phyloP scores from a whole-genome alignment of 2,329 filamentous ascomycete species.

The Colletotrichum sp. region DNA sequence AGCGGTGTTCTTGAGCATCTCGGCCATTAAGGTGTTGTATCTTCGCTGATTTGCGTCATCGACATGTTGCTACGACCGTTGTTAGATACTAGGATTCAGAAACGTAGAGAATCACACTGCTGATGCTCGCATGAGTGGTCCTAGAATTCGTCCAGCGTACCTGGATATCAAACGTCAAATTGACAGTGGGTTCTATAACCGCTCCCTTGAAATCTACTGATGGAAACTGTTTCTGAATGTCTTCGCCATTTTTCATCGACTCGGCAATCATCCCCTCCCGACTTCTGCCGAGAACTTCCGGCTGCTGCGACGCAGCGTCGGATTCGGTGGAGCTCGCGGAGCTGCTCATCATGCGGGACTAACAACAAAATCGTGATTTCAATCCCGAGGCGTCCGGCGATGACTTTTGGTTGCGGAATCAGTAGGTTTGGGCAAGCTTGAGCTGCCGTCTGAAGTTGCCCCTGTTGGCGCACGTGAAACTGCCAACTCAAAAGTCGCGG shows the following conservation, averaged over 20 bases:
- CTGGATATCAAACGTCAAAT: constrained; percentile 13
- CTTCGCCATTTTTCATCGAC: background rate
- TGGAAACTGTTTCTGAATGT: background rate
- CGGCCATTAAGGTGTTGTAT: constrained; percentile 13
- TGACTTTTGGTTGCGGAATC: background rate
- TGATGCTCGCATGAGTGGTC: background rate
- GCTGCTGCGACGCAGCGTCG: background rate
- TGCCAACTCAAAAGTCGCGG: background rate
- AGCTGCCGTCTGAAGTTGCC: background rate
- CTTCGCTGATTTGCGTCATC: constrained; percentile 11
- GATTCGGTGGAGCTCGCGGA: background rate
- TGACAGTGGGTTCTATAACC: constrained; percentile 1
- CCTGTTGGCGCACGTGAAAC: background rate
- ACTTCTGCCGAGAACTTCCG: background rate
- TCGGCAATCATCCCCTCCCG: constrained; percentile 14
- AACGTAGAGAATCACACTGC: background rate
- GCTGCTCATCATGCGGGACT: background rate
- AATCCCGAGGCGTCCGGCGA: background rate
- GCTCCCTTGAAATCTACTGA: constrained; percentile 3
- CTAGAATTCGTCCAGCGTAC: background rate
- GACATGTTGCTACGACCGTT: background rate
- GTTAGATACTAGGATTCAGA: background rate
- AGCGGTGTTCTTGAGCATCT: constrained; percentile 4
- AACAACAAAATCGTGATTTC: fast-evolving
- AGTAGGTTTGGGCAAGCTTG: background rate